Percentiles rank a stretch among this genome's conserved stretches.
Conservation (phyloP, 2,329 filamentous ascomycete species). For the Colletotrichum eleusines region DNA sequence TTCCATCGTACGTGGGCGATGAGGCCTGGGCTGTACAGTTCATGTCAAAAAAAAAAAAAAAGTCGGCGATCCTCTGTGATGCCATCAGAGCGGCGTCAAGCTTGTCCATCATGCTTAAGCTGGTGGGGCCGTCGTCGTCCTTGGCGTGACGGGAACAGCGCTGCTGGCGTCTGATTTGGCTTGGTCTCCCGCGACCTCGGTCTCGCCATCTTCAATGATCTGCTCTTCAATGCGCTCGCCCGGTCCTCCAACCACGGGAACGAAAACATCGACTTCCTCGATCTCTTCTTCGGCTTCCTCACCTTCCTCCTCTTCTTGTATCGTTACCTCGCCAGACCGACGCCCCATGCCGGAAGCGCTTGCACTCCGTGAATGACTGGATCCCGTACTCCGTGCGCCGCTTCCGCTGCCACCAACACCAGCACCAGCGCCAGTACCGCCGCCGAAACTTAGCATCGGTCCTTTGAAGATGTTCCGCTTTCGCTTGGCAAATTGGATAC, state of each 20-base stretch:
- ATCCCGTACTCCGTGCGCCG: constrained; percentile 52
- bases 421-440: constrained; percentile 46
- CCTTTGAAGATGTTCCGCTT: constrained; percentile 88
- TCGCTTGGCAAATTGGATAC: constrained; percentile 81
- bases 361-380: constrained; percentile 66
- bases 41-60: background rate
- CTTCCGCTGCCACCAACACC: constrained; percentile 45
- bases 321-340: constrained; percentile 80
- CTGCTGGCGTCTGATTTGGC: background rate
- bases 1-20: constrained; percentile 19
- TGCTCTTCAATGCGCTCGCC: constrained; percentile 61
- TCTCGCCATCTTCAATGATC: constrained; percentile 49
- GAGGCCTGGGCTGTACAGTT: constrained; percentile 7
- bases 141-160: constrained; percentile 27
- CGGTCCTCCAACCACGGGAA: constrained; percentile 60
- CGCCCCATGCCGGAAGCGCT: constrained; percentile 74
- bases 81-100: constrained; percentile 1
- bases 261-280: constrained; percentile 71
- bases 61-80: background rate
- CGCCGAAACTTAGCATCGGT: constrained; percentile 71
- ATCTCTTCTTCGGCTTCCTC: constrained; percentile 61
- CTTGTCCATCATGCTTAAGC: constrained; percentile 10
- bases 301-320: constrained; percentile 72
- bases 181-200: constrained; percentile 19
- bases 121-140: background rate